Percentiles rank a stretch among this genome's conserved stretches.
phyloP scores from a whole-genome alignment of 1,139 yeast species.

The Lodderomyces oxycetoniae region DNA sequence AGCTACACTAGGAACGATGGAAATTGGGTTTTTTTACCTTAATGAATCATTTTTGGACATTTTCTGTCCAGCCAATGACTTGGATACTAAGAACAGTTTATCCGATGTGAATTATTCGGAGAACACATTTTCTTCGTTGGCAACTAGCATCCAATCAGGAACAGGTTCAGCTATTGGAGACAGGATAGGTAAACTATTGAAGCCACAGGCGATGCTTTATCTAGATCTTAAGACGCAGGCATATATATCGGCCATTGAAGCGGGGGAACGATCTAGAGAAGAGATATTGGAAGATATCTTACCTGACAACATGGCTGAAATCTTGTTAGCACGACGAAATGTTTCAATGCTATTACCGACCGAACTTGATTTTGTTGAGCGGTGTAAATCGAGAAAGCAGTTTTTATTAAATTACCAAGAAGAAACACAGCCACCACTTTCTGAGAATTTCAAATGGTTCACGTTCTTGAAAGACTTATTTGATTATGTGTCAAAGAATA shows the following conservation, averaged over 20 bases:
- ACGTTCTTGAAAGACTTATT: slow-evolving; percentile 55
- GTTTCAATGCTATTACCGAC: slow-evolving; percentile 50
- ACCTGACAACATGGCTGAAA: slow-evolving; percentile 58
- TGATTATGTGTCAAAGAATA: slow-evolving; percentile 73
- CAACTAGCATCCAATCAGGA: slow-evolving; percentile 37
- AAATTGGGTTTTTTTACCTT: slow-evolving; percentile 81
- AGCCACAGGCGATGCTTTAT: slow-evolving; percentile 73
- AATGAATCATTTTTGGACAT: slow-evolving; percentile 81
- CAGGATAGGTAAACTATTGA: slow-evolving; percentile 56
- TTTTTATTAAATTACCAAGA: slow-evolving; percentile 44
- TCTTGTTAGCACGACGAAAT: slow-evolving; percentile 22
- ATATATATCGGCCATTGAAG: slow-evolving; percentile 79
- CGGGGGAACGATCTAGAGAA: slow-evolving; percentile 60
- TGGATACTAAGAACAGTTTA: slow-evolving; percentile 40
- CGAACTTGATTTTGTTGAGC: slow-evolving; percentile 63
- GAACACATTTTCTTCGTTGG: slow-evolving; percentile 17
- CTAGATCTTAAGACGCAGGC: slow-evolving; percentile 93
- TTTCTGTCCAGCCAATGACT: slow-evolving; percentile 62
- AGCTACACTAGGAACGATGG: slow-evolving; percentile 78
- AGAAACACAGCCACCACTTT: slow-evolving; percentile 22
- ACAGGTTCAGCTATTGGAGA: slow-evolving; percentile 37
- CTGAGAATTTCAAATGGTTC: slow-evolving; percentile 33
- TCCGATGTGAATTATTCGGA: slow-evolving; percentile 19
- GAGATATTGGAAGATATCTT: slow-evolving; percentile 75
- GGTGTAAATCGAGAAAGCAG: slow-evolving; percentile 67